Evolutionary conservation across 331 rosid species (phyloP), one percentile per base, ranked within the genome.

Genomic region (Quercus tomentella): DNA sequence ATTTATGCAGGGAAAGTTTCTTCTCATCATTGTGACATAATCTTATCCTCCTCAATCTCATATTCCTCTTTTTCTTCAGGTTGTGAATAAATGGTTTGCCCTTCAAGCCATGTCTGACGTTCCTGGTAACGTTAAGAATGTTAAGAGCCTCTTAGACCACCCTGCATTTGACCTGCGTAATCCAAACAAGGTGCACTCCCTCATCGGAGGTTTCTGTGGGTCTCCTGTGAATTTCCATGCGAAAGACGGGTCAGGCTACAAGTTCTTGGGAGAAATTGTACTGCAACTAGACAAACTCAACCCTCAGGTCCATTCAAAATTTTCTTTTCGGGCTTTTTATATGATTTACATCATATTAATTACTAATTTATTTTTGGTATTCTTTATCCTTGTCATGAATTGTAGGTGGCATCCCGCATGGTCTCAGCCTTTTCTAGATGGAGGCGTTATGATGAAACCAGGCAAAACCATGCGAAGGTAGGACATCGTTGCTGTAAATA

Each of bases 151-250:
- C 73, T 51, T 96, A 43, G 83, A 43, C 88, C 99, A 96, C 86
- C 91, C 96, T 45, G 98, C 87, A 73, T 96, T 96, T 60, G 98
- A 96, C 88, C 65, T 96, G 83, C 92, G 92, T 72, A 96, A 96
- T 83, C 99, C 99, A 80, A 96, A 96, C 87, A 96, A 96, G 84
- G 99, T 96, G 31, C 92, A 96, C 89, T 93, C 99, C 23, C 96
- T 93, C 74, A 93, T 94, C n/a, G 98, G 98, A 79, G 97, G 97
- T 72, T 93, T 96, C 86, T 90, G 98, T 37, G 93, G 97, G 58
- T 93, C 98, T n/a, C 89, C 86, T 16, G 90, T 94, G 72, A 94
- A 94, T 88, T 94, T 94, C 81, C 97, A 94, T 60, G 97, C 93
- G 11, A 94, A 88, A 84, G 97, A 94, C 73, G 98, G 98, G 12